Evolutionary conservation across 495 filamentous ascomycete species (phyloP), one percentile per base, ranked within the genome.

Genomic region (Geoglossum glabrum): DNA sequence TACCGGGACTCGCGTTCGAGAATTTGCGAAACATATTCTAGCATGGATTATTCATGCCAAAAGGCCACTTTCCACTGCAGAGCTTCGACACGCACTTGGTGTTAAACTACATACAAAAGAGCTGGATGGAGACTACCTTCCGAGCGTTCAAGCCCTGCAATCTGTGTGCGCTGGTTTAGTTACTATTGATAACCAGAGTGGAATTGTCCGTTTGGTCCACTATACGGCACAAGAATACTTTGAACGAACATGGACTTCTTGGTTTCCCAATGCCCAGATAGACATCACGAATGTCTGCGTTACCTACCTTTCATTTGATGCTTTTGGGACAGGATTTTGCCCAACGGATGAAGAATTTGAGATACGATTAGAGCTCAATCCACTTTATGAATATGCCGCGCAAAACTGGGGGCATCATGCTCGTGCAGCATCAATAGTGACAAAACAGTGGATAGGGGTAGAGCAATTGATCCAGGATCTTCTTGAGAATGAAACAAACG

Each of bases 141-240:
- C 67, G 1, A 55, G 68, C 0, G 52, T 71, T 11, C 65, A 72
- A 28, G 60, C 71, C 25, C 59, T 79, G 9, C 52, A 72, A 5
- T 73, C 72, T 0, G 67, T 73, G 6, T 81, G 77, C 61, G 72
- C 70, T 47, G 78, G 79, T 0, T 62, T 84, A 9, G 70, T 80
- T 1, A 74, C 65, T 1, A 54, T 77, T 4, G 73, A 81, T 51
- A 21, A 71, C 25, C 66, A 71, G 21, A 79, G 69, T 57, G 31
- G 61, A 8, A 67, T 74, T 34, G 66, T 79, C 45, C 73, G 74
- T 13, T 65, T 81, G 9, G 72, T 79, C 13, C 79, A 80, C 63
- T 77, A 75, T 58, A 79, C 78, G 1, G 66, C 76, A 0, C 70
- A 79, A 58, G 70, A 74, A 46, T 82, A 76, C 61, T 73, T 80